Conservation (phyloP, 768 basidiomycete genomes). For the Pholiota molesta region DNA sequence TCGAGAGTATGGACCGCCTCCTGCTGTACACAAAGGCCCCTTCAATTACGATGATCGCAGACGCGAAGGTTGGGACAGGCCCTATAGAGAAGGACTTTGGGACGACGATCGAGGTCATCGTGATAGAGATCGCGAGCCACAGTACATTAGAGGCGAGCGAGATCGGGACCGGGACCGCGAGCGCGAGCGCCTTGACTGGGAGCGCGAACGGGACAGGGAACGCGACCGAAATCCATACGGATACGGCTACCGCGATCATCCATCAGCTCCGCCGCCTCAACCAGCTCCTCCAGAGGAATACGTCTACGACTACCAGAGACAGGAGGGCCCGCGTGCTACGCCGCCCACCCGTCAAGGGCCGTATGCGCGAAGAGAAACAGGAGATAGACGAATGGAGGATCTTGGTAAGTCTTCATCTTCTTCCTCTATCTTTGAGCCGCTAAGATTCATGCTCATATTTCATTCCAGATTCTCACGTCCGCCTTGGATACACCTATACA, state of each 20-base stretch:
- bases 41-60: neutral
- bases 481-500: neutral
- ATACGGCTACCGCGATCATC: neutral
- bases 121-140: conserved; percentile 16
- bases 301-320: neutral
- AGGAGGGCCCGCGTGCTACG: conserved; percentile 4
- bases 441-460: neutral
- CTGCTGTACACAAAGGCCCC: neutral
- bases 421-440: neutral
- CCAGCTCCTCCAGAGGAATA: conserved; percentile 3
- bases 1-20: conserved; percentile 2
- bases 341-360: conserved; percentile 4
- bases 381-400: conserved; percentile 4
- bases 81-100: neutral
- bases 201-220: conserved; percentile 14
- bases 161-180: conserved; percentile 14
- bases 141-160: conserved; percentile 14
- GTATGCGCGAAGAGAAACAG: conserved; percentile 8
- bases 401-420: neutral
- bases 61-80: neutral
- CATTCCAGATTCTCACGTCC: neutral
- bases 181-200: conserved; percentile 3
- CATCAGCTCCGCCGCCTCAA: conserved; percentile 3
- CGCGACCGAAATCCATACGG: conserved; percentile 7
- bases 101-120: conserved; percentile 10